Percentiles rank a stretch among this genome's conserved stretches.
Conservation (phyloP, 768 basidiomycete species). For the Agaricus blazei region DNA sequence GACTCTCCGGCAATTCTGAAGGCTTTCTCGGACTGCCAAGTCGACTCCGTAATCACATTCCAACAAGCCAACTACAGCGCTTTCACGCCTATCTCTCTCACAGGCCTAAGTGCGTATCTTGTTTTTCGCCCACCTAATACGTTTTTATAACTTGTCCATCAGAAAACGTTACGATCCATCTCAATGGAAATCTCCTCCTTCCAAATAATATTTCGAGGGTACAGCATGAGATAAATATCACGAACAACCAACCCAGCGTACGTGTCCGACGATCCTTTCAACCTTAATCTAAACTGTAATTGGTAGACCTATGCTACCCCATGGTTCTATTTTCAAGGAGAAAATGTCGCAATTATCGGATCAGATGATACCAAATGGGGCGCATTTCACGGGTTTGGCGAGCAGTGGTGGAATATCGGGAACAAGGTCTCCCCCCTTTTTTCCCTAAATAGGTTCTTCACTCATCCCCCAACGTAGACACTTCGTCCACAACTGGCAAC, state of each 20-base stretch:
- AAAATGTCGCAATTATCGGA: slow-evolving; percentile 35
- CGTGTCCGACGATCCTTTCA: neutral
- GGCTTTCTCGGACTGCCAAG: slow-evolving; percentile 29
- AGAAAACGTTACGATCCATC: slow-evolving; percentile 36
- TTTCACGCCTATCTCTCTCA: slow-evolving; percentile 29
- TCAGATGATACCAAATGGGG: slow-evolving; percentile 34
- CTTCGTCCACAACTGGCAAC: slow-evolving; percentile 43
- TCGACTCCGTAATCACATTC: slow-evolving; percentile 30
- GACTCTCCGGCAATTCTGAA: slow-evolving; percentile 29
- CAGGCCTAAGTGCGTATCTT: slow-evolving; percentile 21
- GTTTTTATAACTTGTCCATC: neutral
- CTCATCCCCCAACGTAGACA: slow-evolving; percentile 16
- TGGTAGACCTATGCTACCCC: slow-evolving; percentile 35
- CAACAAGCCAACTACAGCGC: slow-evolving; percentile 29
- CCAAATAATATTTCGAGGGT: slow-evolving; percentile 38
- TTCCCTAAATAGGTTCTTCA: neutral
- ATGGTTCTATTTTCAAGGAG: slow-evolving; percentile 42
- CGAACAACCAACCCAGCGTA: slow-evolving; percentile 31
- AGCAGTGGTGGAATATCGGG: slow-evolving; percentile 46
- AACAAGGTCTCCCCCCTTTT: slow-evolving; percentile 26
- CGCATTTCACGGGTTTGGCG: slow-evolving; percentile 40
- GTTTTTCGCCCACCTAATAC: neutral
- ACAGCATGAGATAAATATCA: slow-evolving; percentile 33
- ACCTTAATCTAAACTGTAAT: neutral
- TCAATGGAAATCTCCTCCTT: slow-evolving; percentile 39